Conservation (phyloP, 805 yeast genomes). For the Candida hungchunana region DNA sequence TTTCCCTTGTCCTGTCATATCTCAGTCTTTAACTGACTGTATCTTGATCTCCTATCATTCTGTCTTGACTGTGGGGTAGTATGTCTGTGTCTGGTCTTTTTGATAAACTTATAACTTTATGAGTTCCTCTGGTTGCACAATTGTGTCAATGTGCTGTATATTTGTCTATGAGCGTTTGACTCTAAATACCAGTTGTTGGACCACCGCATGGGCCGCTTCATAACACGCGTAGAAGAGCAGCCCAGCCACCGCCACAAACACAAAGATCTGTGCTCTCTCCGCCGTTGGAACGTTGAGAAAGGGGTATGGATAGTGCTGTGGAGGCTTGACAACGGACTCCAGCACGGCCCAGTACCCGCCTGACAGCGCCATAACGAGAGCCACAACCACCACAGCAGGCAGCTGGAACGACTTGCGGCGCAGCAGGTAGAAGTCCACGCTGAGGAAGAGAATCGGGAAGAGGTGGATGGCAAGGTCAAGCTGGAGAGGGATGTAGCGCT, state of each 20-base stretch:
- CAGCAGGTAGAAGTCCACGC: conserved; percentile 50
- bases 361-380: conserved; percentile 36
- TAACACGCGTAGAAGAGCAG: conserved; percentile 29
- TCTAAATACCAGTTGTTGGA: conserved; percentile 7
- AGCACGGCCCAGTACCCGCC: conserved; percentile 51
- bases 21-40: too few species aligned
- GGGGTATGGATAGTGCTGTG: conserved; percentile 60
- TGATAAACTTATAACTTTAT: too few species aligned
- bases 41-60: too few species aligned
- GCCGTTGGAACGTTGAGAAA: conserved; percentile 52
- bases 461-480: conserved; percentile 59
- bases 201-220: conserved; percentile 26
- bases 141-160: too few species aligned
- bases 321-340: conserved; percentile 42
- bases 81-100: too few species aligned
- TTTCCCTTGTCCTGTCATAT: too few species aligned
- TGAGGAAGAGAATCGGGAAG: conserved; percentile 50
- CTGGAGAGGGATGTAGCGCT: conserved; percentile 39
- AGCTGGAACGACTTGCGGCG: conserved; percentile 36
- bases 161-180: too few species aligned
- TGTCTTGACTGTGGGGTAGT: too few species aligned
- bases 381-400: conserved; percentile 34
- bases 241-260: conserved; percentile 37
- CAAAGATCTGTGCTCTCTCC: conserved; percentile 45
- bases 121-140: too few species aligned